A percentile compares a stretch with the other conserved stretches of the same genome.
These are phyloP conservation scores for Cydonia oblonga DNA, from an alignment of 331 rosid genomes.

Conservation along the genomic window DNA sequence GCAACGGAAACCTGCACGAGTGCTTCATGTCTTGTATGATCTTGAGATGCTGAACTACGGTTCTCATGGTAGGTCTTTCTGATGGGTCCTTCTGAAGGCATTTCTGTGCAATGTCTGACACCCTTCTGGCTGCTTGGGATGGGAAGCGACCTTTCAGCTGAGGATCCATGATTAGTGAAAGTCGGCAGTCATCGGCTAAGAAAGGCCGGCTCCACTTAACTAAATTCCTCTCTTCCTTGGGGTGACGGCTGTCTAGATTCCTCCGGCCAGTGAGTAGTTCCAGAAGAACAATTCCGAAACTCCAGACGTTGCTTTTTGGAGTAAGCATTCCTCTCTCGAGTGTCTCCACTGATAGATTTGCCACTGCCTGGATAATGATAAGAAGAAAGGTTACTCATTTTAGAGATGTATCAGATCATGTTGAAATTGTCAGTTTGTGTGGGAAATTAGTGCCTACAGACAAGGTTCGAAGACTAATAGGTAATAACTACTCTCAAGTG, in stretches of 20 bases:
- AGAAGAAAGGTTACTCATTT: constrained; percentile 1
- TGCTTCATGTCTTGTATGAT: constrained; percentile 67
- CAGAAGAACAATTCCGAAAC: constrained; percentile 81
- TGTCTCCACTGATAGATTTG: constrained; percentile 85
- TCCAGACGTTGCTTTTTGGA: constrained; percentile 96
- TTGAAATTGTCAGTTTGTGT: not conserved
- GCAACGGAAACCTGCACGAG: constrained; percentile 73
- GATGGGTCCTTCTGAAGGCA: constrained; percentile 94
- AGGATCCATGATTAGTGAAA: constrained; percentile 84
- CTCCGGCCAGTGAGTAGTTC: constrained; percentile 84
- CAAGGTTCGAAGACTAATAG: not conserved
- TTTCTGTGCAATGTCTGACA: constrained; percentile 78
- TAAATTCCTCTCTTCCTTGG: constrained; percentile 87
- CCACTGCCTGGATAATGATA: constrained; percentile 57
- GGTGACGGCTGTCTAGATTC: constrained; percentile 76
- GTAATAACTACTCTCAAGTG: not conserved
- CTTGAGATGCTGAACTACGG: constrained; percentile 67
- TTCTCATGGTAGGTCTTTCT: constrained; percentile 93
- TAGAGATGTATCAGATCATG: not conserved
- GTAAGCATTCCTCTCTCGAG: constrained; percentile 89
- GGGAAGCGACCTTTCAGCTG: constrained; percentile 86
- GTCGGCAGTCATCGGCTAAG: constrained; percentile 66
- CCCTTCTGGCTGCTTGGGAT: constrained; percentile 70
- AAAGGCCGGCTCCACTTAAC: constrained; percentile 94
- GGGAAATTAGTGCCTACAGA: not conserved